Conservation (phyloP, 495 filamentous ascomycete genomes). For the Rostrohypoxylon terebratum region DNA sequence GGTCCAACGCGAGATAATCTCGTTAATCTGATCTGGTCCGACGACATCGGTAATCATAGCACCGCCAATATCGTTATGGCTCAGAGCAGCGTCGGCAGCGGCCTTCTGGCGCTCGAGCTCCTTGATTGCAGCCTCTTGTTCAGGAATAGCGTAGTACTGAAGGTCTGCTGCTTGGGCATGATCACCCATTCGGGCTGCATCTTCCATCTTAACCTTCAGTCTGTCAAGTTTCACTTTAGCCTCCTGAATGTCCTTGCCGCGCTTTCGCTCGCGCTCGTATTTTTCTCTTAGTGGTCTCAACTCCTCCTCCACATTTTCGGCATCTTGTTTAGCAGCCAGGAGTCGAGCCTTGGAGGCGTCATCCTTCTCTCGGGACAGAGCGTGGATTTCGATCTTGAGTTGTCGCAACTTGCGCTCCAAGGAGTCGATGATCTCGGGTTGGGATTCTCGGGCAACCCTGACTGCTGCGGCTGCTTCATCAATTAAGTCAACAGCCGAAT, state of each 20-base stretch:
- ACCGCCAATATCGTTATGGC: conserved; percentile 67
- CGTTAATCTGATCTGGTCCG: conserved; percentile 98
- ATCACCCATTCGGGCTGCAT: conserved; percentile 88
- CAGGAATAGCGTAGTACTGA: conserved; percentile 96
- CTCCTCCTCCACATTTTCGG: conserved; percentile 91
- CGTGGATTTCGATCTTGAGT: conserved; percentile 96
- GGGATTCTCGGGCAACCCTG: conserved; percentile 91
- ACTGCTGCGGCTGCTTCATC: conserved; percentile 97
- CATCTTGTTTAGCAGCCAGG: conserved; percentile 83
- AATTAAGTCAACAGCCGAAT: conserved; percentile 95
- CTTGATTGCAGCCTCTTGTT: conserved; percentile 82
- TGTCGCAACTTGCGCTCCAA: conserved; percentile 89
- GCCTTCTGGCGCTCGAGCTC: conserved; percentile 84
- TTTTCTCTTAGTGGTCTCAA: conserved; percentile 91
- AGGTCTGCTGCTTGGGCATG: conserved; percentile 86
- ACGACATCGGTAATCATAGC: conserved; percentile 91
- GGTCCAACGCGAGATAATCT: conserved; percentile 95
- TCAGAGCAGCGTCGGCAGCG: conserved; percentile 78
- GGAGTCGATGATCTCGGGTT: conserved; percentile 93
- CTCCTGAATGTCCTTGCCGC: conserved; percentile 91
- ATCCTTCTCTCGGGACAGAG: conserved; percentile 91
- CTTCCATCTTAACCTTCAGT: conserved; percentile 88
- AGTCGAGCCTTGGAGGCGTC: conserved; percentile 88
- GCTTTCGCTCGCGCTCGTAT: conserved; percentile 90
- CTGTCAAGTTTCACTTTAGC: conserved; percentile 94